Base-by-base conservation (phyloP, 768 basidiomycete genomes). In the Termitomyces sp. region DNA sequence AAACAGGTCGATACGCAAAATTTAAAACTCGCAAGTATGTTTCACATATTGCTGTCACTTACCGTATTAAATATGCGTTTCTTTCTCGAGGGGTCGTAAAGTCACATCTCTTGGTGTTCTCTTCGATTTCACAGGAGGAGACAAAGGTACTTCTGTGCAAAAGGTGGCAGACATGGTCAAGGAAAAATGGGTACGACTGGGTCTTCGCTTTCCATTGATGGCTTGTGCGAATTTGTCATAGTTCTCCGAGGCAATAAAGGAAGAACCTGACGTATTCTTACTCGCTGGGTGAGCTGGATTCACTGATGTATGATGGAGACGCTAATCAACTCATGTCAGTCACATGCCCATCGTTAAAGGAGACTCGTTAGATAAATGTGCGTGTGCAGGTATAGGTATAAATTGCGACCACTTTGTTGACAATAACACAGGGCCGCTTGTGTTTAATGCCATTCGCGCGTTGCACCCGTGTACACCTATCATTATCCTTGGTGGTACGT, bases 31-130 rank as follows among this genome's bases (percentile, higher is more conserved):
- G 75, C 57, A 85, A 84, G 90, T 92, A 60, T 53, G 82, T 54
- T 44, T 28, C 22, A 16, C n/a, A 16, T 13, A 42, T 12, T 31
- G 5, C 31, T 3, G 6, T 20, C 13, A 44, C 10, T 18, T 10
- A 12, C 12, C 22, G n/a, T 15, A 7, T 29, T 42, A 31, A 28
- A 2, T 57, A 20, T 46, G 45, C 29, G 48, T 42, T 13, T 22
- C 34, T 45, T 46, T 24, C 15, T 36, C 7, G 48, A 81, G 77
- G 62, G 92, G 90, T 22, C 80, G 86, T 44, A 80, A 73, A 42
- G 85, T 94, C 31, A 94, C 91, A 0, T 81, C 92, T 2, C 77
- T 94, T 13, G 93, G 92, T 5, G 86, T 93, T 28, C 69, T 94
- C 13, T 94, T 73, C 59, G 79, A 92, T 68, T 95, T 92, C 68